These are phyloP conservation scores for Paramarasmius palmivorus DNA, from an alignment of 1,284 basidiomycete species.

Conservation along the genomic window DNA sequence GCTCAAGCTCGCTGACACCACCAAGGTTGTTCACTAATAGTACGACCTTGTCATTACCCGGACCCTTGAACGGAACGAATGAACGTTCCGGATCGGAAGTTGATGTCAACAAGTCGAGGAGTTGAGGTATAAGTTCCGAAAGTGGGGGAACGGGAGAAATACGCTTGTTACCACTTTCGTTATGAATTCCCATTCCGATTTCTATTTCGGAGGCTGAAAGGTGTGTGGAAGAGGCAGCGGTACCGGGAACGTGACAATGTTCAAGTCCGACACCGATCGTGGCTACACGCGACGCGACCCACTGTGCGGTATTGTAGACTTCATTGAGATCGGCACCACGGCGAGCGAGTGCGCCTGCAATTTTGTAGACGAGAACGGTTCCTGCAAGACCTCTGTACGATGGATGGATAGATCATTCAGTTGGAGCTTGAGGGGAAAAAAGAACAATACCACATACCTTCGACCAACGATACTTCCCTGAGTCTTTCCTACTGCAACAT, in stretches of 20 bases:
- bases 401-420: not conserved
- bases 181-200: conserved; percentile 91
- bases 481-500: conserved; percentile 82
- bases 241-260: conserved; percentile 91
- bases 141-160: conserved; percentile 73
- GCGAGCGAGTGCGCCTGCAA: conserved; percentile 83
- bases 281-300: conserved; percentile 65
- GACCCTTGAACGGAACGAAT: conserved; percentile 77
- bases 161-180: conserved; percentile 81
- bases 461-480: conserved; percentile 84
- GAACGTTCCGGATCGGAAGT: conserved; percentile 82
- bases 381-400: conserved; percentile 77
- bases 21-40: conserved; percentile 83
- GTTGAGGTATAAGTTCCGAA: conserved; percentile 66
- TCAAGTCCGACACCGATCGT: conserved; percentile 92
- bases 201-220: conserved; percentile 73
- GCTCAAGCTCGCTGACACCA: conserved; percentile 84
- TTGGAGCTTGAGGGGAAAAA: not conserved
- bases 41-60: conserved; percentile 66
- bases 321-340: conserved; percentile 73
- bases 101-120: conserved; percentile 74
- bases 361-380: conserved; percentile 90
- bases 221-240: conserved; percentile 59
- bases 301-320: conserved; percentile 71
- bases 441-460: conserved; percentile 41